phyloP scores from a whole-genome alignment of 1,284 basidiomycete species.

The Tremellales sp. region DNA sequence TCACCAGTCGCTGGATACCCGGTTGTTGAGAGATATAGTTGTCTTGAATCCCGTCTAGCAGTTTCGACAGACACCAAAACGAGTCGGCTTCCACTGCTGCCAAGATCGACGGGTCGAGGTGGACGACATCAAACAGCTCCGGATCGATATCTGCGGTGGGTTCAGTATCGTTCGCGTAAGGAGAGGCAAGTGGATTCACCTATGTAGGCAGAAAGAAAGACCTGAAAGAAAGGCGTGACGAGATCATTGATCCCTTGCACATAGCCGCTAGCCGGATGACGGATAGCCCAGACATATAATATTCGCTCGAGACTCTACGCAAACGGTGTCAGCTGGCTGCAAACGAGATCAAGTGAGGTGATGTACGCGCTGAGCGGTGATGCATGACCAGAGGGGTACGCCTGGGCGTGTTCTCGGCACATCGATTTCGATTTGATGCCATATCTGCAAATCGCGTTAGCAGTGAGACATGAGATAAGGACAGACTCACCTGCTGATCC shows the following conservation, averaged over 20 bases:
- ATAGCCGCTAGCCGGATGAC: constrained; percentile 93
- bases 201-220: constrained; percentile 73
- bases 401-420: constrained; percentile 90
- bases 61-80: constrained; percentile 92
- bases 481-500: constrained; percentile 61
- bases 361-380: constrained; percentile 74
- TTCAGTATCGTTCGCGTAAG: constrained; percentile 4
- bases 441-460: constrained; percentile 57
- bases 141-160: constrained; percentile 62
- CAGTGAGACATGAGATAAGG: not conserved
- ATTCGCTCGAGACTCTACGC: constrained; percentile 88
- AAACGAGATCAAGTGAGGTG: constrained; percentile 5
- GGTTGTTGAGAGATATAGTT: constrained; percentile 95
- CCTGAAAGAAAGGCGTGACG: constrained; percentile 90
- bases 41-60: constrained; percentile 93
- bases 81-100: constrained; percentile 88
- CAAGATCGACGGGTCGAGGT: constrained; percentile 66
- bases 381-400: constrained; percentile 83
- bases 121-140: constrained; percentile 73
- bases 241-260: constrained; percentile 98
- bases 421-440: constrained; percentile 98
- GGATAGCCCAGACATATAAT: constrained; percentile 94
- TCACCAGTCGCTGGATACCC: constrained; percentile 86
- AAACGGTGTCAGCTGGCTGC: constrained; percentile 15
- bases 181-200: constrained; percentile 52